Evolutionary conservation across 73 alveolate species (phyloP), one percentile per base, ranked within the genome.

Genomic region (Paramecium caudatum): DNA sequence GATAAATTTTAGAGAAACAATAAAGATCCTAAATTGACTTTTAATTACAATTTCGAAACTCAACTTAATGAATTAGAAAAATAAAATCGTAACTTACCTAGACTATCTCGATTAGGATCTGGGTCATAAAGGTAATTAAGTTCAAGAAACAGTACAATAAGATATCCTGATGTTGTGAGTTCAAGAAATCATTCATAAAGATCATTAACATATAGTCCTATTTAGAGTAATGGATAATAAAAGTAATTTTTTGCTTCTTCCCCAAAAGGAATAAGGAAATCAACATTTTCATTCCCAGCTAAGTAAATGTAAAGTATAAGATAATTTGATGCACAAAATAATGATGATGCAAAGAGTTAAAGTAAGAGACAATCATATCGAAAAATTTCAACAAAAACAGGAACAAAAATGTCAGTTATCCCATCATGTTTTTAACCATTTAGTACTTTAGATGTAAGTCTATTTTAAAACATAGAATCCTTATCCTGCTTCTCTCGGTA

Each of bases 21-120:
- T 12, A 41, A 74, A 9, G 88, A 74, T 41, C 88, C 88, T 1
- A 74, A 74, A 74, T 41, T 74, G 55, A 74, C 88, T 39, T 74
- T 74, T 6, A 74, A 74, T 74, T 45, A 74, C 12, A 74, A 74
- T 17, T 74, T 74, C 19, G 88, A 74, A 55, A 55, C 80, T 4
- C 12, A 55, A 55, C 23, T 55, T 37, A 55, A 55, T 33, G 83
- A 65, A 36, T 30, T 36, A 13, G 36, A 65, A 65, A 65, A 33
- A 30, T 33, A 65, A 33, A 36, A 65, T 36, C 34, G 4, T 32
- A 65, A 43, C 19, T 33, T 13, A 7, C 83, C 47, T 65, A 30
- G 49, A 2, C 5, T 33, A 33, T 32, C 23, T 4, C 83, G 49
- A 16, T 34, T 36, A 32, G 83, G 83, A 10, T 65, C 83, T 36